A percentile compares a stretch with the other conserved stretches of the same genome.
Conservation (phyloP, 495 filamentous ascomycete species). For the Jackrogersella minutella region DNA sequence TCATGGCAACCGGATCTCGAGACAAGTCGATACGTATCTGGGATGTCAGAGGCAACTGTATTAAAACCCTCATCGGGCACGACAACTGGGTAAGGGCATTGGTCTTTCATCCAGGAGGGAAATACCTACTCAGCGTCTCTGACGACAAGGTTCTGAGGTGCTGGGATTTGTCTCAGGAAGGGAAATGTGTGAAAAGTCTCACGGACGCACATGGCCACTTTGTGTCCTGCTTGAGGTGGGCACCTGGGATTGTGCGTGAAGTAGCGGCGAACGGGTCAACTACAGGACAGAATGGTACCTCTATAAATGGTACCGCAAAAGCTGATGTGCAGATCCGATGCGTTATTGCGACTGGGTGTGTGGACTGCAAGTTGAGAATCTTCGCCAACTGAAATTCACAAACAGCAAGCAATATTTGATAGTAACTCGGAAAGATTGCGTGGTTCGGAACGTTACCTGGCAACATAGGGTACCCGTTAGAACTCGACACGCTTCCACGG, state of each 20-base stretch:
- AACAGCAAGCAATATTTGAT: background rate
- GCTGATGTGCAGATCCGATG: conserved; percentile 64
- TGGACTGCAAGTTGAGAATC: conserved; percentile 67
- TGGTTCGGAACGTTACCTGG: background rate
- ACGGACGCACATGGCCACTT: conserved; percentile 86
- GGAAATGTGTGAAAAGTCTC: conserved; percentile 84
- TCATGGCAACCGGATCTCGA: conserved; percentile 86
- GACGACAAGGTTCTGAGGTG: conserved; percentile 95
- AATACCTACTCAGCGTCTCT: conserved; percentile 83
- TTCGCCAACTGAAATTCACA: conserved; percentile 62
- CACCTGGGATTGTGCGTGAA: conserved; percentile 76
- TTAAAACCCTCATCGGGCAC: conserved; percentile 89
- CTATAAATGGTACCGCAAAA: conserved; percentile 56
- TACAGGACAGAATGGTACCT: conserved; percentile 60
- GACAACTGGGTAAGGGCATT: conserved; percentile 95
- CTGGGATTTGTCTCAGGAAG: conserved; percentile 94
- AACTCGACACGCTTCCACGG: background rate
- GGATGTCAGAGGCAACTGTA: conserved; percentile 83
- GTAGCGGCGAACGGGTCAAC: conserved; percentile 58
- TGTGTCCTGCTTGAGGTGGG: conserved; percentile 88
- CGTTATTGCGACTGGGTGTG: conserved; percentile 69
- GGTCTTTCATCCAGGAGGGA: conserved; percentile 92
- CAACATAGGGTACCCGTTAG: background rate
- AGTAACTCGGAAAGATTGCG: conserved; percentile 9
- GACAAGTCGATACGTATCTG: conserved; percentile 94